Percentiles rank a stretch among this genome's conserved stretches.
Evolutionary conservation across 2,329 filamentous ascomycete genomes (phyloP).

Genomic region (Fusarium pseudoanthophilum): DNA sequence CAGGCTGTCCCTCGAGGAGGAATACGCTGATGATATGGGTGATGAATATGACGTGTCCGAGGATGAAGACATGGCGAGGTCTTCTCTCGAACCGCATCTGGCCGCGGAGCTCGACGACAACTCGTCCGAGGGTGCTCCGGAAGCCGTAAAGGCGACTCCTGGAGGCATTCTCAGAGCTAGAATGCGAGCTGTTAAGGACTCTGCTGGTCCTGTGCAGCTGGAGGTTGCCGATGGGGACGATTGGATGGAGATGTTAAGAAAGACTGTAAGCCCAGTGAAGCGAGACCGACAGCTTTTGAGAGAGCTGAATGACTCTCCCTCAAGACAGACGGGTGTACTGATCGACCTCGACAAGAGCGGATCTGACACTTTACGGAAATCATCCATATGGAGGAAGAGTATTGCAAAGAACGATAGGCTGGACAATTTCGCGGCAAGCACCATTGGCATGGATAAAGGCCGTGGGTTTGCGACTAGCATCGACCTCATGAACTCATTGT

Average conservation of each 20-base stretch:
- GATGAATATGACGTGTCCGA: constrained; percentile 81
- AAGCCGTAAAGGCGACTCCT: constrained; percentile 60
- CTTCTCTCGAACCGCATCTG: constrained; percentile 77
- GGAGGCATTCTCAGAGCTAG: constrained; percentile 72
- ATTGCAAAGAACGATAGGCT: constrained; percentile 44
- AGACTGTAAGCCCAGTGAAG: constrained; percentile 93
- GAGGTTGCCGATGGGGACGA: constrained; percentile 78
- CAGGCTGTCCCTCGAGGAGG: constrained; percentile 70
- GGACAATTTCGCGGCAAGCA: constrained; percentile 45
- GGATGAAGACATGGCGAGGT: constrained; percentile 80
- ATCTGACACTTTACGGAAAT: constrained; percentile 61
- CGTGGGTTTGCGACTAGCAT: constrained; percentile 87
- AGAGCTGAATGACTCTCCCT: constrained; percentile 66
- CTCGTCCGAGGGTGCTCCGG: constrained; percentile 64
- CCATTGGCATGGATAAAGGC: constrained; percentile 56
- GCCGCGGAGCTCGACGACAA: constrained; percentile 77
- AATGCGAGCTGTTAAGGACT: constrained; percentile 71
- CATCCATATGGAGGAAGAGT: constrained; percentile 51
- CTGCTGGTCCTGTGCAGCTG: constrained; percentile 66
- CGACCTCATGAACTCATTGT: constrained; percentile 95
- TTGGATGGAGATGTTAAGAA: constrained; percentile 93
- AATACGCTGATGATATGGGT: constrained; percentile 66
- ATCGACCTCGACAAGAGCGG: constrained; percentile 51
- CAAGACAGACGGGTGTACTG: constrained; percentile 42
- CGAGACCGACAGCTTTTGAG: constrained; percentile 81